Percentiles rank a stretch among this genome's conserved stretches.
These are phyloP conservation scores for Asclepias syriaca DNA, from an alignment of 257 asterid genomes.

Conservation along the genomic window DNA sequence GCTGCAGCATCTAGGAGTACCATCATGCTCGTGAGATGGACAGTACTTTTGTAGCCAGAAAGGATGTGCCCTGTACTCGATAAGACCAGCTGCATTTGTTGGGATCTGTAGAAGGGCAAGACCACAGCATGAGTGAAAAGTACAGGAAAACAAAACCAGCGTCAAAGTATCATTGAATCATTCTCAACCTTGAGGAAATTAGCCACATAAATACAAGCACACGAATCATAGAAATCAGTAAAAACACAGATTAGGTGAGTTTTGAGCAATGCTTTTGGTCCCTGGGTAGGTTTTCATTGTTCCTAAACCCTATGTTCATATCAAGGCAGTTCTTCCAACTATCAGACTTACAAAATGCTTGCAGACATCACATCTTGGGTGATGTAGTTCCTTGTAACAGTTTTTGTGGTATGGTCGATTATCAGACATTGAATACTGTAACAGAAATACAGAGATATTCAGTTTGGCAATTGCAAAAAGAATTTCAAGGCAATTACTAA, in stretches of 20 bases:
- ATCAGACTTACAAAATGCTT: slow-evolving; percentile 65
- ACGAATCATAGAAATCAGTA: neutral
- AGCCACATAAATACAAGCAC: neutral
- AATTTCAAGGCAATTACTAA: neutral
- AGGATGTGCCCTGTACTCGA: slow-evolving; percentile 97
- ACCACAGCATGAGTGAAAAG: slow-evolving; percentile 9
- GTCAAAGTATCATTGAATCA: neutral
- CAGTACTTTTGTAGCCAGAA: slow-evolving; percentile 98
- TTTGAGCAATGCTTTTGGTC: neutral
- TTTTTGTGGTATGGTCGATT: slow-evolving; percentile 82
- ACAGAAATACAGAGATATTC: slow-evolving; percentile 15
- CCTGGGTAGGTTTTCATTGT: neutral
- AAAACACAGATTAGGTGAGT: neutral
- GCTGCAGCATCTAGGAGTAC: slow-evolving; percentile 98
- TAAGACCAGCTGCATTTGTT: slow-evolving; percentile 76
- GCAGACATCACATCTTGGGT: slow-evolving; percentile 98
- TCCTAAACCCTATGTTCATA: neutral
- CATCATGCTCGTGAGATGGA: slow-evolving; percentile 86
- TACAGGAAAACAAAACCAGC: neutral
- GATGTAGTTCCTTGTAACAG: slow-evolving; percentile 89
- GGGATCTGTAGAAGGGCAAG: slow-evolving; percentile 54
- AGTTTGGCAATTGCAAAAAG: slow-evolving; percentile 8
- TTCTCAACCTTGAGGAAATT: neutral
- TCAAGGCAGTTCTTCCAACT: neutral
- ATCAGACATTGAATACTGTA: slow-evolving; percentile 90